Evolutionary conservation across 2,329 filamentous ascomycete genomes (phyloP), one percentile per base, ranked within the genome.

Genomic region (Clarireedia hainanense): DNA sequence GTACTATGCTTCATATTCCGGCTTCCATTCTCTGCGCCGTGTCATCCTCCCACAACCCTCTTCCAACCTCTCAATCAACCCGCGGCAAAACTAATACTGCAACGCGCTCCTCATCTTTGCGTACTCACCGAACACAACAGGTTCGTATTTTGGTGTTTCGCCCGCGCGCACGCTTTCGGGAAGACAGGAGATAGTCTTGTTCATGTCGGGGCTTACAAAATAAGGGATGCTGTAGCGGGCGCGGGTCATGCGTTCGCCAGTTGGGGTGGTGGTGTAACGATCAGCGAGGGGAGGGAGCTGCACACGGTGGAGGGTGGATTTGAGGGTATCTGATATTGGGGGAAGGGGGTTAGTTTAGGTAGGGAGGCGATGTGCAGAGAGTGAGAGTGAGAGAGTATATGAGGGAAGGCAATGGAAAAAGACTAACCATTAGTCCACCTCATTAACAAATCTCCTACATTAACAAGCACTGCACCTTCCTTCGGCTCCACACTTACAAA

Each of bases 151-250:
- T 40, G 75, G 70, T 1, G 75, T 73, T 50, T 73, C 70, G 1
- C 68, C 67, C 17, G 70, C 70, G 9, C 71, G 71, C 23, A 68
- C 70, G 59, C 76, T 79, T 5, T 73, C 73, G 1, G 74, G 71
- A 47, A 82, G 70, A 60, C 76, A 80, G 61, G 80, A 76, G 51
- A 84, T 77, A 7, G 77, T 66, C 3, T 73, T 69, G 45, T 75
- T 70, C 2, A 73, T 70, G 59, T 81, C 75, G 0, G 80, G 77
- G 5, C 71, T 68, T 34, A 83, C 71, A 55, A 84, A 84, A 63
- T 82, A 84, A 0, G 80, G 79, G 52, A 84, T 83, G 7, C 80
- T 83, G 59, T 80, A 84, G 14, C 81, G 69, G 20, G 75, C 72
- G 34, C 70, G 68, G 2, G 76, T 79, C 70, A 79, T 75, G 3